Base-by-base conservation (phyloP, 306 rosid genomes). In the Amphicarpaea edgeworthii region DNA sequence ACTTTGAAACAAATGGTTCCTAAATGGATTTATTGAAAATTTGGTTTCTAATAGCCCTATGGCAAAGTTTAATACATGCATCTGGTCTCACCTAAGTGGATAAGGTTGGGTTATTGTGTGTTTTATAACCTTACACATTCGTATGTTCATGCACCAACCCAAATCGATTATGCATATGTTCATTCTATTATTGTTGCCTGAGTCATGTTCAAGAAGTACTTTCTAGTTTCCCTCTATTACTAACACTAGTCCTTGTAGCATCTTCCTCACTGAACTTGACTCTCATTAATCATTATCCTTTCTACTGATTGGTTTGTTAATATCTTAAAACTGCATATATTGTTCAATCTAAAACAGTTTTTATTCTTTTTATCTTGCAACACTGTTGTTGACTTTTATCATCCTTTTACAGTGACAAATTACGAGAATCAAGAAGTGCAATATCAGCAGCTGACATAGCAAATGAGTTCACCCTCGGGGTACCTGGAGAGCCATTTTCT, bases 371-470 rank as follows among this genome's bases (percentile, higher is more conserved):
- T 7, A 11, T 54, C 55, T 58, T 4, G 26, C 65, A 65, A 42
- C 38, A 23, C 8, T 8, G 55, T 38, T n/a, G 53, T 63, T 42
- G 60, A 74, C 55, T 73, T 42, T 53, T 60, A 55, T 12, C 21
- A 72, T 69, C 41, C 47, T 69, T 64, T 26, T 68, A 42, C 81
- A 91, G 95, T 38, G 97, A 91, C 60, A 91, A 91, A 78, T 83
- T 89, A 70, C 87, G 90, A 30, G 77, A 86, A 65, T 88, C 97
- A 43, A 85, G 97, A 85, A 89, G 90, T 74, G 93, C 90, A 57
- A 64, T 91, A 74, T 91, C 95, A 8, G 83, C 59, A 8, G 97
- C 95, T 50, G 97, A 91, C 82, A 82, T 91, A 61, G 67, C 88
- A 20, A 85, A 82, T 51, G 97, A 91, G 85, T 86, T 83, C 74